Evolutionary conservation across 495 filamentous ascomycete genomes (phyloP).

Genomic region (Pseudomonodictys pantanalensis): DNA sequence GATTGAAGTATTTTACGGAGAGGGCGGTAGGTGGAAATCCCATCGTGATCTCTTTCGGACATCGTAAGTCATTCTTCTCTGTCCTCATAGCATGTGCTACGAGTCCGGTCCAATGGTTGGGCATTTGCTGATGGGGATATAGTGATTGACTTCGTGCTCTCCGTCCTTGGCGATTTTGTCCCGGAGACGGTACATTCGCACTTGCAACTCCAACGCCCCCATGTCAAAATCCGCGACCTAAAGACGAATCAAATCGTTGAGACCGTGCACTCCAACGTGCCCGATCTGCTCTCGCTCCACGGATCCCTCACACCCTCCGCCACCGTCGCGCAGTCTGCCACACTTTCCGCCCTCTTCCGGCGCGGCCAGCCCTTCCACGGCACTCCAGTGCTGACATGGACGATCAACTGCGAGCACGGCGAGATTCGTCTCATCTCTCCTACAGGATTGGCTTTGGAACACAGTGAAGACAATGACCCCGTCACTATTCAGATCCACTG

Average conservation of each 20-base stretch:
- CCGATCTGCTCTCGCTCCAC: slow-evolving; percentile 16
- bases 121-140: background rate
- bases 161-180: slow-evolving; percentile 6
- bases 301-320: background rate
- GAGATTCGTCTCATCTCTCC: slow-evolving; percentile 13
- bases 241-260: background rate
- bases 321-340: background rate
- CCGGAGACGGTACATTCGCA: background rate
- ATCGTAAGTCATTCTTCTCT: slow-evolving; percentile 6
- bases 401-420: slow-evolving; percentile 24
- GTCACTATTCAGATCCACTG: slow-evolving; percentile 14
- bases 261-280: slow-evolving; percentile 1
- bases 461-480: background rate
- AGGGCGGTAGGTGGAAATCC: slow-evolving; percentile 15
- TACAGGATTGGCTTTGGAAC: background rate
- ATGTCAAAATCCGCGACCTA: slow-evolving; percentile 1
- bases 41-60: slow-evolving; percentile 13
- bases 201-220: slow-evolving; percentile 18
- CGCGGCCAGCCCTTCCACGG: slow-evolving; percentile 20
- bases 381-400: slow-evolving; percentile 8
- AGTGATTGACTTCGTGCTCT: slow-evolving; percentile 12
- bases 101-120: background rate
- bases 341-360: slow-evolving; percentile 15
- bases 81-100: background rate
- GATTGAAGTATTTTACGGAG: slow-evolving; percentile 18